Evolutionary conservation across 2,329 filamentous ascomycete genomes (phyloP), one percentile per base, ranked within the genome.

Genomic region (Fusarium fracticaudum): DNA sequence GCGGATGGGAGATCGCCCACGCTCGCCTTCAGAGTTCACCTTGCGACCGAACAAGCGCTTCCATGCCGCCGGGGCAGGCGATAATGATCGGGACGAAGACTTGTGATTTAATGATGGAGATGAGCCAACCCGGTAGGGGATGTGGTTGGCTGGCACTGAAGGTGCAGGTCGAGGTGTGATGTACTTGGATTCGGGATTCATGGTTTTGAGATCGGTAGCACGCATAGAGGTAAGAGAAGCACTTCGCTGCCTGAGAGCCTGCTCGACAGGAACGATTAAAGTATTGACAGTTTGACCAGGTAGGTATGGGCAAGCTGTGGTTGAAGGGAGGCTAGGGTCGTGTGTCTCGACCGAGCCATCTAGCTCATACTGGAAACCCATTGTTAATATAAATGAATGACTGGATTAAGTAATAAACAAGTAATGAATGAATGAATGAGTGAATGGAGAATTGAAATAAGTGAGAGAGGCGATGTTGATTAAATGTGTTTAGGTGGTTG

Each of bases 221-320:
- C 86, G 83, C 58, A 91, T 83, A 12, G 91, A 92, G 76, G 85
- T 91, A 75, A 90, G 85, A 9, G 92, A 95, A 64, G 87, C 90
- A 77, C 91, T 93, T 71, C 92, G 89, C 68, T 87, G 83, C 67
- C 90, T 87, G 71, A 86, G 83, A 47, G 86, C 84, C 72, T 88
- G 87, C 81, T 97, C 92, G 40, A 90, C 85, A 20, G 96, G 96
- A 17, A 98, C 90, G 62, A 93, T 91, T 64, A 98, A 85, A 20
- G 94, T 90, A 83, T 98, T 98, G 80, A 98, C 90, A 5, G 89
- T 89, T 82, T 98, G 96, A 20, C 96, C 96, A 8, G 96, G 96
- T 33, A 98, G 88, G 72, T 96, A 91, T 41, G 96, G 95, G 79
- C 96, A 98, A 48, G 89, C 84, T 6, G 90, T 95, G 4, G 95